Conservation (phyloP, 1,284 basidiomycete species). For the Fomitopsis palustris region DNA sequence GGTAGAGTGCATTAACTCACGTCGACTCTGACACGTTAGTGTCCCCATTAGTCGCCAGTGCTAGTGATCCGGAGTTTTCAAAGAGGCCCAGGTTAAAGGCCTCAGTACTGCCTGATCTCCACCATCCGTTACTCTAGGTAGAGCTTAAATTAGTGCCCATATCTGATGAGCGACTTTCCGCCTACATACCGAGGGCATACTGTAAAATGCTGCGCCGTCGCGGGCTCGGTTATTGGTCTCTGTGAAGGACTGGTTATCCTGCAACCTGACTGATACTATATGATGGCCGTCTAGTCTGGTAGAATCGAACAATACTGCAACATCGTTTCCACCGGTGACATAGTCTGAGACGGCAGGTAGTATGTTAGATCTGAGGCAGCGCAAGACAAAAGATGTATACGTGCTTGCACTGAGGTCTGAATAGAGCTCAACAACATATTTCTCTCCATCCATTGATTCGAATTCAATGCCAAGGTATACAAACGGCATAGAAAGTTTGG, state of each 20-base stretch:
- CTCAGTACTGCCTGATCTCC: no score
- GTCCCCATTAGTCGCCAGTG: no score
- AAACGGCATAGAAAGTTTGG: slow-evolving; percentile 16
- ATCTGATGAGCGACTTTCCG: no score
- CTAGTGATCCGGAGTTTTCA: no score
- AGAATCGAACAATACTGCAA: slow-evolving; percentile 5
- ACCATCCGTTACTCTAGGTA: no score
- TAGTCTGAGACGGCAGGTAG: slow-evolving; percentile 6
- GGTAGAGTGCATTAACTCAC: no score
- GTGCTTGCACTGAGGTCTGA: slow-evolving; percentile 11
- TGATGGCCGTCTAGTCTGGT: slow-evolving; percentile 2
- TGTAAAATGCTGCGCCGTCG: slow-evolving; percentile 18
- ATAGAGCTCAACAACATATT: slow-evolving; percentile 15
- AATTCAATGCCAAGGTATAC: slow-evolving; percentile 13
- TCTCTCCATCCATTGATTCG: slow-evolving; percentile 7
- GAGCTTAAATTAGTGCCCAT: no score
- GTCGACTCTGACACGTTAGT: no score
- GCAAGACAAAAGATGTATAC: neutral
- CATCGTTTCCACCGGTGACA: slow-evolving; percentile 11
- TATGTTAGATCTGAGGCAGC: neutral
- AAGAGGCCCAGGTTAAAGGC: no score
- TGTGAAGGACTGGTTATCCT: slow-evolving; percentile 4
- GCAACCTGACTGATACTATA: slow-evolving; percentile 14
- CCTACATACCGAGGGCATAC: slow-evolving; percentile 9
- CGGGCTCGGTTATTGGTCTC: slow-evolving; percentile 15